These are phyloP conservation scores for Torulaspora indica DNA, from an alignment of 805 yeast species.

Conservation along the genomic window DNA sequence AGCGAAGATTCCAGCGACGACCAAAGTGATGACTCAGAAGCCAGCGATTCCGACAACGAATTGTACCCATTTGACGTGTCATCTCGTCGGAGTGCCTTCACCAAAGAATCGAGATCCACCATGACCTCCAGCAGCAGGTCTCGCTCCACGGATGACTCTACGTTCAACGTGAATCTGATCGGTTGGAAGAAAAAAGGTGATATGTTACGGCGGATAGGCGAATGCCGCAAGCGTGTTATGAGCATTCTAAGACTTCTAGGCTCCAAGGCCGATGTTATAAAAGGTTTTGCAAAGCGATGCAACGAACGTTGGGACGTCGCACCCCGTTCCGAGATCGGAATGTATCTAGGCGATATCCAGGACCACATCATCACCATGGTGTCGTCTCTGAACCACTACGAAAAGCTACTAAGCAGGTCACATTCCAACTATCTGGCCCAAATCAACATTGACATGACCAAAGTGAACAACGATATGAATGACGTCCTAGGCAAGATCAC, in stretches of 20 bases:
- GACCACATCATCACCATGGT: constrained; percentile 98
- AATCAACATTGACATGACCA: constrained; percentile 95
- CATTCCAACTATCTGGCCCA: constrained; percentile 96
- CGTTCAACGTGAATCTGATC: constrained; percentile 42
- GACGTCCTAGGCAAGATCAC: constrained; percentile 93
- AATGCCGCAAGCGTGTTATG: constrained; percentile 92
- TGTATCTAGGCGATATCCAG: constrained; percentile 95
- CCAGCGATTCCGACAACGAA: constrained; percentile 18
- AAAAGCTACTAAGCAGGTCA: constrained; percentile 86
- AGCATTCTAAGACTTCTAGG: constrained; percentile 77
- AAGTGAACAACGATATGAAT: constrained; percentile 93
- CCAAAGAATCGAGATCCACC: constrained; percentile 18
- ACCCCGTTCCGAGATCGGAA: constrained; percentile 80
- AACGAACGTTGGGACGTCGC: constrained; percentile 78
- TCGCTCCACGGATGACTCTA: constrained; percentile 34
- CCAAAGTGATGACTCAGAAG: constrained; percentile 36
- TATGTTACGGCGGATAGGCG: constrained; percentile 92
- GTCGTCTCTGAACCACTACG: constrained; percentile 89
- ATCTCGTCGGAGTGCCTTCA: constrained; percentile 18
- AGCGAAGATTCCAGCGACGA: constrained; percentile 44
- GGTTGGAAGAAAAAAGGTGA: constrained; percentile 93
- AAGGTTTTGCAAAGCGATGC: constrained; percentile 88
- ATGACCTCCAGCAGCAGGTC: constrained; percentile 25
- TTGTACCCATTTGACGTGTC: constrained; percentile 16
- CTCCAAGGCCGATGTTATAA: constrained; percentile 95